These are phyloP conservation scores for Colletotrichum melonis DNA, from an alignment of 2,329 filamentous ascomycete species.

Conservation along the genomic window DNA sequence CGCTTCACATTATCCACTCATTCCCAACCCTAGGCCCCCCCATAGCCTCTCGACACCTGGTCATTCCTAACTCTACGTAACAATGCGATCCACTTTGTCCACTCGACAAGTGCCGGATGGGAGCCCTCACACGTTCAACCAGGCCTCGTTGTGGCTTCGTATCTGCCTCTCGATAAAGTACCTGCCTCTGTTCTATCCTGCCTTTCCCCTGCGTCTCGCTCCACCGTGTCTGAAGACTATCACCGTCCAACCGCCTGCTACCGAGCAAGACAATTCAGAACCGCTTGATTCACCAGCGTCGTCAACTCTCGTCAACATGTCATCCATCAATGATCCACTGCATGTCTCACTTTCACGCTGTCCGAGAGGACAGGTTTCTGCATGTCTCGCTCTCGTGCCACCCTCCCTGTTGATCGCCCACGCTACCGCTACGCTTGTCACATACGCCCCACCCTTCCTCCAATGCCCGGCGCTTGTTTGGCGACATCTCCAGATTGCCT, in stretches of 20 bases:
- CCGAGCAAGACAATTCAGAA: constrained; percentile 4
- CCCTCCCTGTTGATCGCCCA: constrained; percentile 37
- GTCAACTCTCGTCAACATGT: constrained; percentile 27
- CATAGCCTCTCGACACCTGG: constrained; percentile 2
- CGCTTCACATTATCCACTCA: background rate
- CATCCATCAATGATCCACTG: constrained; percentile 43
- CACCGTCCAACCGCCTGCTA: constrained; percentile 18
- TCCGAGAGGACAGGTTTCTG: constrained; percentile 49
- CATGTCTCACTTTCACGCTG: constrained; percentile 49
- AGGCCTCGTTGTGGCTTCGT: background rate
- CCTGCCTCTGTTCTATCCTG: background rate
- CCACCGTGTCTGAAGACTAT: background rate
- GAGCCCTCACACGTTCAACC: constrained; percentile 25
- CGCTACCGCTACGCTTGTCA: constrained; percentile 35
- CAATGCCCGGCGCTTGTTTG: constrained; percentile 36
- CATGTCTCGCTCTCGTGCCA: constrained; percentile 44
- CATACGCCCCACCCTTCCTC: constrained; percentile 34
- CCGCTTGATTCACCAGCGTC: constrained; percentile 4
- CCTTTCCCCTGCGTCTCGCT: constrained; percentile 20
- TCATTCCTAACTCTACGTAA: background rate
- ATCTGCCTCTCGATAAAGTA: background rate
- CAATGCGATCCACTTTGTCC: background rate
- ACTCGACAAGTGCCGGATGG: constrained; percentile 11
- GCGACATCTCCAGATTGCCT: constrained; percentile 17
- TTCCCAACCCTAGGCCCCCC: background rate